Conservation (phyloP, 129 eudicot species). For the Silybum marianum region DNA sequence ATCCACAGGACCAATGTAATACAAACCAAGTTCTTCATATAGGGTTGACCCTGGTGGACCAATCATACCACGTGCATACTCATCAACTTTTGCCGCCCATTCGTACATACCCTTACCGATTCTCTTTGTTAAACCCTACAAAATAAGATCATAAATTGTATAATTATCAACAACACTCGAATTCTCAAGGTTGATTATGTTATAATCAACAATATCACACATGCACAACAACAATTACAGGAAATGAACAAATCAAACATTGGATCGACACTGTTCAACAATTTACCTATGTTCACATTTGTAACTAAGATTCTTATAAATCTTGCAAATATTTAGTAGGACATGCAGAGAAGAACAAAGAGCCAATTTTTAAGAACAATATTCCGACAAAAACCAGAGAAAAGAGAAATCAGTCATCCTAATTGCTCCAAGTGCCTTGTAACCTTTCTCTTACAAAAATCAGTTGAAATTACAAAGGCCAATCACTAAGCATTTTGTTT, state of each 20-base stretch:
- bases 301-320: neutral
- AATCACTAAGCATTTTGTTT: neutral
- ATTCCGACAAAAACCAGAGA: neutral
- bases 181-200: neutral
- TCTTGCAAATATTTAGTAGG: neutral
- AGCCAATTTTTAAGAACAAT: neutral
- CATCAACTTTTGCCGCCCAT: constrained; percentile 98
- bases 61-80: constrained; percentile 90
- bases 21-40: constrained; percentile 91
- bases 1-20: constrained; percentile 96
- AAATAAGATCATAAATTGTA: constrained; percentile 14
- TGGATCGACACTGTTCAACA: neutral
- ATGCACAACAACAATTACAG: neutral
- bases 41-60: constrained; percentile 96
- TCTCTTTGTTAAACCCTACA: constrained; percentile 77
- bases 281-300: neutral
- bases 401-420: neutral
- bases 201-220: constrained; percentile 11
- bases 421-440: neutral
- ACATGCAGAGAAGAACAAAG: neutral
- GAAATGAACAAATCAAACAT: neutral
- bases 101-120: constrained; percentile 87
- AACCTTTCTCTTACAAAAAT: neutral
- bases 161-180: neutral
- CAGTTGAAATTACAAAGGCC: neutral